Conservation (phyloP, 768 basidiomycete species). For the Serendipita sp. region DNA sequence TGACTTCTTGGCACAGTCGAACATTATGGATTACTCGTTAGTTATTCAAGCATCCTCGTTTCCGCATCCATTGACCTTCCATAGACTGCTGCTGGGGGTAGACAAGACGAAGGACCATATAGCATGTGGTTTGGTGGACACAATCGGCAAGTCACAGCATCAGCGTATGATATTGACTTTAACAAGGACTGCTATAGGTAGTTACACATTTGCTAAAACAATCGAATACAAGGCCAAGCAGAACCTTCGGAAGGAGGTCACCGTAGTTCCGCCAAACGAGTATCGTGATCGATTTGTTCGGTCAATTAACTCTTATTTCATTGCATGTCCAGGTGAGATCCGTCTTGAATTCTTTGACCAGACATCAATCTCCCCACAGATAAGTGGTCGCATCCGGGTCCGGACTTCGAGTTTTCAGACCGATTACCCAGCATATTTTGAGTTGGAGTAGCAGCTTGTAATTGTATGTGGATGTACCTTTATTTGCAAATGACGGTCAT, state of each 20-base stretch:
- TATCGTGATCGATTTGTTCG: conserved; percentile 64
- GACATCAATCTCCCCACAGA: not conserved
- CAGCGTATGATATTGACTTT: not conserved
- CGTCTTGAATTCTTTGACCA: too few species aligned
- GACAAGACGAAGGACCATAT: conserved; percentile 52
- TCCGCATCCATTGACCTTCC: not conserved
- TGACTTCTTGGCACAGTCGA: conserved; percentile 56
- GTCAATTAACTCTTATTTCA: conserved; percentile 58
- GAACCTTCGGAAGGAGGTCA: conserved; percentile 59
- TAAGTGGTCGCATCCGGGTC: conserved; percentile 8
- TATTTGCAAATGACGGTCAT: too few species aligned
- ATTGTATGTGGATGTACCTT: not conserved
- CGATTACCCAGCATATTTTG: not conserved
- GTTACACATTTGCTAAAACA: conserved; percentile 75
- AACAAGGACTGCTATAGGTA: conserved; percentile 28
- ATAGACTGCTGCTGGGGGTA: conserved; percentile 55
- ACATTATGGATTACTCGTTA: conserved; percentile 80
- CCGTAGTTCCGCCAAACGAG: conserved; percentile 64
- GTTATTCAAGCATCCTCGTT: conserved; percentile 18
- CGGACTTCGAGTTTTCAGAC: not conserved
- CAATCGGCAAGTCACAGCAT: conserved; percentile 36
- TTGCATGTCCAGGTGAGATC: conserved; percentile 53
- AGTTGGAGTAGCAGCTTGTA: not conserved
- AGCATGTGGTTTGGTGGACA: conserved; percentile 68
- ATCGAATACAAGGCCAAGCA: conserved; percentile 78